Evolutionary conservation across 495 filamentous ascomycete species (phyloP).

Genomic region (Xylaria longipes): DNA sequence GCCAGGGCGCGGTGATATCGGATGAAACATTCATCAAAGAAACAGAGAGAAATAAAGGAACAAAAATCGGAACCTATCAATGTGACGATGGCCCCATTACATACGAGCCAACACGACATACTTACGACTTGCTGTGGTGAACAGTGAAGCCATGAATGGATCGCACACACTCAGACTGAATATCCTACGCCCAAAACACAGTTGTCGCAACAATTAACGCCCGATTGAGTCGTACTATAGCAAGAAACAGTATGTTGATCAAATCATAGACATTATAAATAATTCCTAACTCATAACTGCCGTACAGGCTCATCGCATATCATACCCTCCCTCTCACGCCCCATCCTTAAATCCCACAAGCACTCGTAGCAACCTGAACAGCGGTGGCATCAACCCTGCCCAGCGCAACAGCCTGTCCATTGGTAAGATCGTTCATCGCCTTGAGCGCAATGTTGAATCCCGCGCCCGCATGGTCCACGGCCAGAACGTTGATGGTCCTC

Average conservation of each 20-base stretch:
- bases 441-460: conserved; percentile 70
- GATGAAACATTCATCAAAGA: neutral
- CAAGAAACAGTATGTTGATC: neutral
- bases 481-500: conserved; percentile 68
- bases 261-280: conserved; percentile 10
- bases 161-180: neutral
- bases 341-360: conserved; percentile 45
- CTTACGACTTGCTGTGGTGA: neutral
- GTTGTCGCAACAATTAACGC: neutral
- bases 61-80: neutral
- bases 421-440: conserved; percentile 73
- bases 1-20: neutral
- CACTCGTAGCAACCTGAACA: conserved; percentile 46
- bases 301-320: neutral
- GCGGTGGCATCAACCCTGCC: conserved; percentile 64
- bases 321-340: neutral
- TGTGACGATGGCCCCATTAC: neutral
- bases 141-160: neutral
- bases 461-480: conserved; percentile 64
- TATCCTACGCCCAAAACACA: neutral
- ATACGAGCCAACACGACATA: neutral
- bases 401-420: conserved; percentile 56
- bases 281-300: neutral
- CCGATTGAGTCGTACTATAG: neutral
- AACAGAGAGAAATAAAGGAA: neutral